Percentiles rank a stretch among this genome's conserved stretches.
These are phyloP conservation scores for Bidens hawaiensis DNA, from an alignment of 140 eudicot genomes.

Conservation along the genomic window DNA sequence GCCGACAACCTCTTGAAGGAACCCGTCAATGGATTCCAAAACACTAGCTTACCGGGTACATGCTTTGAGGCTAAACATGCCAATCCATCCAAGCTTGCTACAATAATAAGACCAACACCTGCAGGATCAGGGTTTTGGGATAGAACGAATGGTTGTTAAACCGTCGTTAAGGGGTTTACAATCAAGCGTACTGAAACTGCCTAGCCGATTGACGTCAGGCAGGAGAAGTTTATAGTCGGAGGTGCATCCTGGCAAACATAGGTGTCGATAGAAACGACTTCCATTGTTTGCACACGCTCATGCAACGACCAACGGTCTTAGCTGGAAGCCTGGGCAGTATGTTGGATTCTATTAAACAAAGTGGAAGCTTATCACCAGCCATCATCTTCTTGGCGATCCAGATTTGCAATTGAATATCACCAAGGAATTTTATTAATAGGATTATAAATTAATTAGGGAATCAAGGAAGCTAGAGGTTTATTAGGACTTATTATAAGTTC, in stretches of 20 bases:
- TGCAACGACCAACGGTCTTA: background rate
- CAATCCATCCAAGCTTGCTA: constrained; percentile 11
- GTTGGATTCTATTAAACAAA: background rate
- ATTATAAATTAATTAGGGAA: too few relatives aligned
- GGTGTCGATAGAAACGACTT: background rate
- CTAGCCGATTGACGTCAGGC: too few relatives aligned
- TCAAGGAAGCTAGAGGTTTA: too few relatives aligned
- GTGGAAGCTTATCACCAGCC: background rate
- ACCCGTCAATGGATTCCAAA: constrained; percentile 11
- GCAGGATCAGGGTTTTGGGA: background rate
- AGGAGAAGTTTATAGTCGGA: background rate
- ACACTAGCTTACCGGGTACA: background rate
- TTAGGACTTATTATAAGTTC: too few relatives aligned
- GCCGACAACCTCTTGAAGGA: background rate
- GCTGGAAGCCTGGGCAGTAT: constrained; percentile 2
- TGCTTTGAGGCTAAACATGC: background rate
- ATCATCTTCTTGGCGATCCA: too few relatives aligned
- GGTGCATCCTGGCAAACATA: constrained; percentile 1
- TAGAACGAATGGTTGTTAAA: background rate
- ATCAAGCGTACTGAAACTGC: too few relatives aligned
- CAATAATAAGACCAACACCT: background rate
- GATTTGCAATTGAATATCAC: too few relatives aligned
- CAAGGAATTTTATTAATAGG: too few relatives aligned
- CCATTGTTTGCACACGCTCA: constrained; percentile 10
- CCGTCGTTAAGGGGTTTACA: background rate